Conservation (phyloP, 2,329 filamentous ascomycete genomes). For the Claviceps pazoutovae region DNA sequence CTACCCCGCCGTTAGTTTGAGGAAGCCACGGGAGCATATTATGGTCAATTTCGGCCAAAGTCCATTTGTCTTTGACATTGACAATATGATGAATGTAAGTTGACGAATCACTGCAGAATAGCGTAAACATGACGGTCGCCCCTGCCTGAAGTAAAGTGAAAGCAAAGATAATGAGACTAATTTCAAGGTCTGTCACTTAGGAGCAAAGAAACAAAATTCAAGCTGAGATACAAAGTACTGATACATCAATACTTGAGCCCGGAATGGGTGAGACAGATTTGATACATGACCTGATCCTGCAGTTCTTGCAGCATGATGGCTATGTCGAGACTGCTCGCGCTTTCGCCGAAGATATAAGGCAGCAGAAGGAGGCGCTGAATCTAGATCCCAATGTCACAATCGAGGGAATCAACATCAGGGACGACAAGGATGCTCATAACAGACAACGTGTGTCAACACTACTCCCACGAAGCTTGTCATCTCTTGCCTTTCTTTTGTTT, state of each 20-base stretch:
- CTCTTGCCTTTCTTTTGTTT: no score
- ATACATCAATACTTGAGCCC: constrained; percentile 47
- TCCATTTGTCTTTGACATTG: constrained; percentile 84
- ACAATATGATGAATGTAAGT: constrained; percentile 64
- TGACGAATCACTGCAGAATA: neutral
- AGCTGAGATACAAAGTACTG: constrained; percentile 42
- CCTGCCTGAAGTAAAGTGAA: no score
- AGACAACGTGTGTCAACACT: constrained; percentile 53
- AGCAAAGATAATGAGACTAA: no score
- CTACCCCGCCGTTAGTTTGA: constrained; percentile 55
- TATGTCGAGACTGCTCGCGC: constrained; percentile 86
- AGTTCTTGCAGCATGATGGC: constrained; percentile 88
- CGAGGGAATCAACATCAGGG: constrained; percentile 51
- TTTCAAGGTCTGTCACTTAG: constrained; percentile 21
- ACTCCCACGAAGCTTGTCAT: neutral
- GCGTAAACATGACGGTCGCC: no score
- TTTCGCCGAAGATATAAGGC: constrained; percentile 68
- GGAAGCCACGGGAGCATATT: constrained; percentile 48
- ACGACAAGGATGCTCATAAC: constrained; percentile 76
- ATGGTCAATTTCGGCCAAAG: constrained; percentile 54
- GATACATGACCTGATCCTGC: constrained; percentile 66
- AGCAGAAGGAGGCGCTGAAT: constrained; percentile 57
- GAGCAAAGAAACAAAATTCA: constrained; percentile 46
- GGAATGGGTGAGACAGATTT: constrained; percentile 60
- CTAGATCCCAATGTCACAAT: constrained; percentile 38